Evolutionary conservation across 805 yeast genomes (phyloP).

Genomic region (Wickerhamiella occidentalis): DNA sequence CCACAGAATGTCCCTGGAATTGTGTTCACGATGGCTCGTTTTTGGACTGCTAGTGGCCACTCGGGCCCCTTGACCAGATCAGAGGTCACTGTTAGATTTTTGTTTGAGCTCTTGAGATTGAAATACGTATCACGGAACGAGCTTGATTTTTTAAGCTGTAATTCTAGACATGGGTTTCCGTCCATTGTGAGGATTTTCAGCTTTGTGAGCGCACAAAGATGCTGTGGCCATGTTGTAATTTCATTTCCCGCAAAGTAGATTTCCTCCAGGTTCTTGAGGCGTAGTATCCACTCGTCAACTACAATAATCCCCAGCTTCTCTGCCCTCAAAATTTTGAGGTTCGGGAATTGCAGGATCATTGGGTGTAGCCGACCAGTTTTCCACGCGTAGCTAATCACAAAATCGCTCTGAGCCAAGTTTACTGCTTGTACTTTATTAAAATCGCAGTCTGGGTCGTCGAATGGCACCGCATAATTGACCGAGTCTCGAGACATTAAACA

Average conservation of each 20-base stretch:
- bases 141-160: slow-evolving; percentile 18
- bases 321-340: slow-evolving; percentile 21
- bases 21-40: neutral
- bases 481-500: neutral
- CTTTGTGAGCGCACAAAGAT: slow-evolving; percentile 17
- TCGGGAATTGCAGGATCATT: slow-evolving; percentile 19
- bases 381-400: slow-evolving; percentile 16
- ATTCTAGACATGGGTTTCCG: slow-evolving; percentile 24
- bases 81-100: neutral
- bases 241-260: slow-evolving; percentile 20
- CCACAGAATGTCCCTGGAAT: slow-evolving; percentile 14
- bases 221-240: slow-evolving; percentile 26
- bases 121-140: slow-evolving; percentile 18
- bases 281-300: slow-evolving; percentile 23
- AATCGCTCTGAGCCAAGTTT: slow-evolving; percentile 17
- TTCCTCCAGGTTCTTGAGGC: slow-evolving; percentile 18
- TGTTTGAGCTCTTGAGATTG: neutral
- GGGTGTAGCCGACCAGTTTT: slow-evolving; percentile 22
- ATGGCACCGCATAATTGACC: neutral
- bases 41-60: slow-evolving; percentile 8
- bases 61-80: slow-evolving; percentile 10
- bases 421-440: neutral
- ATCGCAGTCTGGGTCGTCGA: neutral
- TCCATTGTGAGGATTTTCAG: slow-evolving; percentile 20
- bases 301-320: slow-evolving; percentile 19